These are phyloP conservation scores for Talaromyces funiculosus DNA, from an alignment of 2,329 filamentous ascomycete species.

Conservation along the genomic window DNA sequence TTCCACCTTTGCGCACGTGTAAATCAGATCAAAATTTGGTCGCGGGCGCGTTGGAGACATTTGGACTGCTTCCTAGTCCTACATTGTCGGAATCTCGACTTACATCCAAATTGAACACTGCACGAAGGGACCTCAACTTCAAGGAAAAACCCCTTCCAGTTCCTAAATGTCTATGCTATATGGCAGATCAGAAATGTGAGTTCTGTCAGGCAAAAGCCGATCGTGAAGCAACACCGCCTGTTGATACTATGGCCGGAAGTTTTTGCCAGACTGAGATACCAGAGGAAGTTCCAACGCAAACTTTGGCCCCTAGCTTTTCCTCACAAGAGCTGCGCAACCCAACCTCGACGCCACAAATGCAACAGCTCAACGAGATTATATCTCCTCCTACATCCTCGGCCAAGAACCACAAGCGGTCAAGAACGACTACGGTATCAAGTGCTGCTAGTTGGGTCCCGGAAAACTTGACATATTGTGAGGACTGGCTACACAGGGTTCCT, in stretches of 20 bases:
- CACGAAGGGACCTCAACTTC: constrained; percentile 17
- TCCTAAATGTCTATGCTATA: constrained; percentile 2
- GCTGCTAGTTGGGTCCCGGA: constrained; percentile 34
- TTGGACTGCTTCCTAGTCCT: constrained; percentile 34
- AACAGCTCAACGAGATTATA: constrained; percentile 11
- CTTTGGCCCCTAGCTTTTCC: not conserved
- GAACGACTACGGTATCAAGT: constrained; percentile 32
- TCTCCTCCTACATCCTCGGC: constrained; percentile 18
- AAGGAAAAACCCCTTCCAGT: not conserved
- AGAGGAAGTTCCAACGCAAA: not conserved
- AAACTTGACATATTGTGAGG: constrained; percentile 33
- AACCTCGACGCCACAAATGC: constrained; percentile 11
- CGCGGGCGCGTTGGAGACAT: constrained; percentile 26
- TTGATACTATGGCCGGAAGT: not conserved
- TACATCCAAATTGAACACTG: constrained; percentile 21
- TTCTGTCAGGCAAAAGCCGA: not conserved
- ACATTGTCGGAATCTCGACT: constrained; percentile 31
- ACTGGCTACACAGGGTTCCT: constrained; percentile 34
- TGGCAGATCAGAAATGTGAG: not conserved
- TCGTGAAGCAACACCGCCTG: not conserved
- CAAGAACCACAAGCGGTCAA: constrained; percentile 23
- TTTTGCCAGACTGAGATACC: not conserved
- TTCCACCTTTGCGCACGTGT: constrained; percentile 29
- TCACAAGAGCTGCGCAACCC: constrained; percentile 6
- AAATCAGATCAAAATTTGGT: constrained; percentile 33